Evolutionary conservation across 371 early-diverging fungal species (phyloP).

Genomic region (Mortierella sp.): DNA sequence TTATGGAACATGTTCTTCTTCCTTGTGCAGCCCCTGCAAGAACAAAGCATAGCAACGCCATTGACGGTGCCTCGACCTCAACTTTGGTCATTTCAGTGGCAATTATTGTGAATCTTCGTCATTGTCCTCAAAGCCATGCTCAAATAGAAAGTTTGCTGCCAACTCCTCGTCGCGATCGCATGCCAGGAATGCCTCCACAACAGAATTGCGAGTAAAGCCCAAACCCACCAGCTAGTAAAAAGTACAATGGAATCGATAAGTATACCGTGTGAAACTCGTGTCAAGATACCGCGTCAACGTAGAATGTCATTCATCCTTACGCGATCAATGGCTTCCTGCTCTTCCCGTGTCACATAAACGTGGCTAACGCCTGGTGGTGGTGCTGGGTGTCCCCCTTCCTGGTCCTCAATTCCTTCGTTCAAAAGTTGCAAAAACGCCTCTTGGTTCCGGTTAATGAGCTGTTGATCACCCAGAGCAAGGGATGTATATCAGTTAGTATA

Average conservation of each 20-base stretch:
- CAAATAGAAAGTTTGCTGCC: constrained; percentile 96
- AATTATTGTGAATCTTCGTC: constrained; percentile 36
- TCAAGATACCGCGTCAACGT: not conserved
- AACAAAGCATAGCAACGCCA: no score
- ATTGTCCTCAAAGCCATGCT: constrained; percentile 63
- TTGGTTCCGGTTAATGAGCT: constrained; percentile 80
- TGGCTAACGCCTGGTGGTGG: constrained; percentile 63
- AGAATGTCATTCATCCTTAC: constrained; percentile 56
- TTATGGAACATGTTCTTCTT: no score
- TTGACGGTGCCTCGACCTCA: no score
- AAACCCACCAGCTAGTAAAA: constrained; percentile 78
- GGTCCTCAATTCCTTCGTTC: constrained; percentile 69
- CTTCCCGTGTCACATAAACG: constrained; percentile 90
- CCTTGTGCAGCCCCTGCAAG: no score
- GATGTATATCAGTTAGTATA: no score
- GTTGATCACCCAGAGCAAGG: not conserved
- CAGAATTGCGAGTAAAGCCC: constrained; percentile 86
- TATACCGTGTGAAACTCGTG: no score
- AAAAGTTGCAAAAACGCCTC: constrained; percentile 86
- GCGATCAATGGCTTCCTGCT: constrained; percentile 92
- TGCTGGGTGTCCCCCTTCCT: constrained; percentile 40
- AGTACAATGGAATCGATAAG: not conserved
- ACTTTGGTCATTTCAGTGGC: no score
- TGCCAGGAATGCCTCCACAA: constrained; percentile 94
- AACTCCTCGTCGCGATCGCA: constrained; percentile 98